Base-by-base conservation (phyloP, 352 stramenopile genomes). In the Hyaloperonospora brassicae region DNA sequence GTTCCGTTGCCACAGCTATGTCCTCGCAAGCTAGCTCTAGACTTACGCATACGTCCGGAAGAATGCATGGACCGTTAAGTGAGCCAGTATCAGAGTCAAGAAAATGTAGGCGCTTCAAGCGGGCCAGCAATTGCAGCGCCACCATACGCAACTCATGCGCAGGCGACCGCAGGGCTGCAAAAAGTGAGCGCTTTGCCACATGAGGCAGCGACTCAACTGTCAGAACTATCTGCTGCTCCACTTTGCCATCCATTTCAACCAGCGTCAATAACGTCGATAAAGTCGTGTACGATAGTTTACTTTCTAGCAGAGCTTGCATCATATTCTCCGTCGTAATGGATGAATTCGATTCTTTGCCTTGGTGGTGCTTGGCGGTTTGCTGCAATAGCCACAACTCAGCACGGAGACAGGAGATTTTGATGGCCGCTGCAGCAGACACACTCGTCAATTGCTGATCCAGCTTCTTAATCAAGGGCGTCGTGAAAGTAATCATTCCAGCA, bases 1-100 rank as follows among this genome's bases (percentile, higher is more conserved):
- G 81, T 50, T 95, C 85, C 23, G 74, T 89, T 5, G 86, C 67
- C n/a, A 95, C 78, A 44, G 61, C 79, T 8, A 90, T 70, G 5
- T 52, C 56, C 5, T 58, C 59, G 31, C 70, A 86, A 0, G 84
- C 54, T 6, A 65, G 64, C 64, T 95, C 85, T 0, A 90, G 68
- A n/a, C 68, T 70, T 5, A 91, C 59, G 40, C 68, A 73, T 24
- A 89, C 54, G 30, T 90, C 83, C 4, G 81, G 55, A 1, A 90
- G 55, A 50, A 92, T 76, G 39, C 85, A 93, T 21, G 70, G 57
- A 12, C 81, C 85, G 17, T 68, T 68, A 2, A 90, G 50, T 21
- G 64, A 59, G 5, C 72, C 72, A 21, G 49, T 61, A n/a, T 61
- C 62, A 3, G 67, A 69, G 12, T 90, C 79, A 13, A 70, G 43